Evolutionary conservation across 306 rosid species (phyloP).

Genomic region (Prunus padus): DNA sequence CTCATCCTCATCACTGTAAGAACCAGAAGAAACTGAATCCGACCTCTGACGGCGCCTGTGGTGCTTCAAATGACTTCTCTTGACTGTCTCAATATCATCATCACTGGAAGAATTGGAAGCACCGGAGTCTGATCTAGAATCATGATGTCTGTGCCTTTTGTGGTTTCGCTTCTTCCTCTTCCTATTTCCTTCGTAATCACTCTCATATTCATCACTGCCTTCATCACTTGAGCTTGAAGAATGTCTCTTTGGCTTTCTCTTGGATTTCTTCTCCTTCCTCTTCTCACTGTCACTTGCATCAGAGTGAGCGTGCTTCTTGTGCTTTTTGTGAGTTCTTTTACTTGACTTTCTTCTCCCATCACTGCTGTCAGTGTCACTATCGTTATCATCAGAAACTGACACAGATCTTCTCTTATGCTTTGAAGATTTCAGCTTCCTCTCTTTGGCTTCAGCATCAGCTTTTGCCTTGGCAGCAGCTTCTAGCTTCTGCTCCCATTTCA

Average conservation of each 20-base stretch:
- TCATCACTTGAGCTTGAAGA: conserved; percentile 47
- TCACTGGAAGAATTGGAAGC: conserved; percentile 45
- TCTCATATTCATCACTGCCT: conserved; percentile 47
- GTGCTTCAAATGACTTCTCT: conserved; percentile 23
- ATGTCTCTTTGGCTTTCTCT: conserved; percentile 48
- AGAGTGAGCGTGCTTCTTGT: conserved; percentile 53
- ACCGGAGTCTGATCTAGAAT: conserved; percentile 49
- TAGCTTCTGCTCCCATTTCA: conserved; percentile 93
- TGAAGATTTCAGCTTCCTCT: conserved; percentile 56
- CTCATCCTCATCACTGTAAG: conserved; percentile 41
- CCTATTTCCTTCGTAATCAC: conserved; percentile 51
- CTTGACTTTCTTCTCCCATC: conserved; percentile 46
- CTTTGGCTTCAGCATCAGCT: conserved; percentile 75
- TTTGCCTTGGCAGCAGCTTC: conserved; percentile 80
- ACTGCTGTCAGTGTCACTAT: conserved; percentile 45
- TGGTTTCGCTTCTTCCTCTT: conserved; percentile 61
- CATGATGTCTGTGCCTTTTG: conserved; percentile 42
- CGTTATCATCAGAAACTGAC: conserved; percentile 47
- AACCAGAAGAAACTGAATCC: conserved; percentile 1
- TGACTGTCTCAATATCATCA: conserved; percentile 33
- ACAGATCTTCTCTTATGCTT: conserved; percentile 62
- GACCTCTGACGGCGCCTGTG: conserved; percentile 30
- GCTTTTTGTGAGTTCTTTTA: conserved; percentile 65
- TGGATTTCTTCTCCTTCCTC: conserved; percentile 61
- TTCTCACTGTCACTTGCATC: conserved; percentile 57